Base-by-base conservation (phyloP, 2,329 filamentous ascomycete genomes). In the Colletotrichum lentis region DNA sequence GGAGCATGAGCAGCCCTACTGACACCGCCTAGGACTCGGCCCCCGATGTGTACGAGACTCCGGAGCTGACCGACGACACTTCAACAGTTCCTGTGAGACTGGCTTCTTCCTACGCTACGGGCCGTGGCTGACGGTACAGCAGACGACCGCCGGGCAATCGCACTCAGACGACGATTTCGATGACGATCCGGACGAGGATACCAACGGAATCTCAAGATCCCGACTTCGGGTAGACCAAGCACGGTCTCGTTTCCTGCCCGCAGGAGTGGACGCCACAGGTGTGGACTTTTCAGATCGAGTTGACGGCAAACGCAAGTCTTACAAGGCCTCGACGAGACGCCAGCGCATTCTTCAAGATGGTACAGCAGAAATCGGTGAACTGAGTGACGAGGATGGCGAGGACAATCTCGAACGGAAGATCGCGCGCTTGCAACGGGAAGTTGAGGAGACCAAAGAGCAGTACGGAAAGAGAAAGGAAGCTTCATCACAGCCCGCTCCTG, bases 21-120 rank as follows among this genome's bases (percentile, higher is more conserved):
- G 65, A 67, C 69, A 71, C 68, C 62, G n/a, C 37, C 61, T 72
- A 96, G 92, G 94, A 97, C 80, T 91, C 91, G 62, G 94, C 94
- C 35, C 94, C 94, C 72, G 96, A 98, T 76, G 93, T 97, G 74
- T 98, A 97, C 83, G 95, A 98, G 80, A 98, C 96, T 18, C 94
- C 95, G 72, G 94, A 97, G 64, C 83, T 97, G 72, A 95, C 91
- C 64, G 93, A 97, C 76, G 94, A 97, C 79, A 91, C 89, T 71
- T 97, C 94, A 24, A 97, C 94, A 55, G 82, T 94, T 65, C 92
- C 90, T 64, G 92, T 95, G 82, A 79, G 87, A 78, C 27, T 18
- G n/a, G n/a, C n/a, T n/a, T 46, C 2, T 6, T 52, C 35, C n/a
- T 43, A 16, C 24, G 5, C 49, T 14, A 8, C 22, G 47, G n/a